Conservation (phyloP, 1,284 basidiomycete species). For the Pseudozyma flocculosa region DNA sequence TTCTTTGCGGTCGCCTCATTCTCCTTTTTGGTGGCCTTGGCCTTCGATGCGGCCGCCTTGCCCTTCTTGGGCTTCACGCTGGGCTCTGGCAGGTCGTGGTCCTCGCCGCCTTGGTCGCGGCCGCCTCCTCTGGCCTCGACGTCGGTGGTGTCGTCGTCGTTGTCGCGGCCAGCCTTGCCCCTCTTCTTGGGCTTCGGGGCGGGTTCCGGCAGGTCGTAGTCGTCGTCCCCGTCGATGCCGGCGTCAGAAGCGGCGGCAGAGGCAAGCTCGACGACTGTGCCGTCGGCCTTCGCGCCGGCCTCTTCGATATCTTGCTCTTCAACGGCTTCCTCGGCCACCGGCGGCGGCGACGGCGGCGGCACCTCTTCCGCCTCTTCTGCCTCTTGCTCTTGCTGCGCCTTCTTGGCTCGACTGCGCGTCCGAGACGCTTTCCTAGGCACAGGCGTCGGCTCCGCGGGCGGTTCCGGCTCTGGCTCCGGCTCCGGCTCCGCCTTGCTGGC, state of each 20-base stretch:
- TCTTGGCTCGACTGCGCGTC: background rate
- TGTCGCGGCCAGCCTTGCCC: constrained; percentile 1
- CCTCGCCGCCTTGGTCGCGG: too few species aligned
- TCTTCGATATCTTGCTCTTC: too few species aligned
- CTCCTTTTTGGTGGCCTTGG: constrained; percentile 1
- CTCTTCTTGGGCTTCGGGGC: constrained; percentile 4
- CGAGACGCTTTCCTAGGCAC: background rate
- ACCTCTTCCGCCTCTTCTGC: background rate
- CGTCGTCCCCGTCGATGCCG: too few species aligned
- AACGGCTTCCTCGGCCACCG: too few species aligned
- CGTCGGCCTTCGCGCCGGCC: too few species aligned
- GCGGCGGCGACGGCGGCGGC: background rate
- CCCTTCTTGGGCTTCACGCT: constrained; percentile 18
- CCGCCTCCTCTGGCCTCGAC: constrained; percentile 6
- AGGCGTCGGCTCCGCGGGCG: background rate
- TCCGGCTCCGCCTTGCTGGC: too few species aligned
- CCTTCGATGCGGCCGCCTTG: constrained; percentile 9
- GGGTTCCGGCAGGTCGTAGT: too few species aligned
- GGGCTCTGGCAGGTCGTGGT: too few species aligned
- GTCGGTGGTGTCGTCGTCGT: background rate
- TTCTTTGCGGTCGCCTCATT: background rate
- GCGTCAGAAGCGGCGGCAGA: too few species aligned
- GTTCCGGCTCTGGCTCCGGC: background rate
- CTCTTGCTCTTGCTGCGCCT: constrained; percentile 1
- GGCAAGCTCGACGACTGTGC: too few species aligned